Evolutionary conservation across 768 basidiomycete species (phyloP).

Genomic region (Tylopilus subfusipes): DNA sequence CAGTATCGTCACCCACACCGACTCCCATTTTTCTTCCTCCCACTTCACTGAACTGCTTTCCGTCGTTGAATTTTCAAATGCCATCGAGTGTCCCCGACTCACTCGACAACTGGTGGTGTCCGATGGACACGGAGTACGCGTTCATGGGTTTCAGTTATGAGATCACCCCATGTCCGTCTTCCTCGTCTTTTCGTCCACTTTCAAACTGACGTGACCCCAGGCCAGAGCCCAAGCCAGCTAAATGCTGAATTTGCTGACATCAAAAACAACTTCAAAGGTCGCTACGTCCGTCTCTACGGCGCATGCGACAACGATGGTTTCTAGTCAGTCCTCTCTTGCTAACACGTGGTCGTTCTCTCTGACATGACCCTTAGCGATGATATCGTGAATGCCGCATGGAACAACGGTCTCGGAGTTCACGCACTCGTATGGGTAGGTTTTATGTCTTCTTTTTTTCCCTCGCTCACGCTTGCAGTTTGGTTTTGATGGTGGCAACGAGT

Average conservation of each 20-base stretch:
- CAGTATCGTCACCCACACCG: not conserved
- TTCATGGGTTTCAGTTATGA: conserved; percentile 80
- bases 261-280: conserved; percentile 52
- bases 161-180: conserved; percentile 53
- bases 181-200: not conserved
- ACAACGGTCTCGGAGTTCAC: conserved; percentile 62
- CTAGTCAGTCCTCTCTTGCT: conserved; percentile 28
- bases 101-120: conserved; percentile 61
- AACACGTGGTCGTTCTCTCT: conserved; percentile 13
- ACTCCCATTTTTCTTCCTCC: not conserved
- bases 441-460: not conserved
- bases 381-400: conserved; percentile 66
- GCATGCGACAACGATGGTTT: conserved; percentile 38
- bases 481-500: conserved; percentile 39
- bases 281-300: conserved; percentile 58
- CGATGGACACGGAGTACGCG: conserved; percentile 59
- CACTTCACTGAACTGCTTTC: conserved; percentile 31
- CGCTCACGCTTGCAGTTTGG: conserved; percentile 31
- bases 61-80: conserved; percentile 48
- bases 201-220: conserved; percentile 32
- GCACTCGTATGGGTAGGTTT: conserved; percentile 67
- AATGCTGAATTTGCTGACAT: conserved; percentile 60
- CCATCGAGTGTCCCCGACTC: conserved; percentile 47
- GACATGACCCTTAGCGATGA: conserved; percentile 41
- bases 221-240: conserved; percentile 53